phyloP scores from a whole-genome alignment of 2,329 filamentous ascomycete species.

The Lachnellula cervina region DNA sequence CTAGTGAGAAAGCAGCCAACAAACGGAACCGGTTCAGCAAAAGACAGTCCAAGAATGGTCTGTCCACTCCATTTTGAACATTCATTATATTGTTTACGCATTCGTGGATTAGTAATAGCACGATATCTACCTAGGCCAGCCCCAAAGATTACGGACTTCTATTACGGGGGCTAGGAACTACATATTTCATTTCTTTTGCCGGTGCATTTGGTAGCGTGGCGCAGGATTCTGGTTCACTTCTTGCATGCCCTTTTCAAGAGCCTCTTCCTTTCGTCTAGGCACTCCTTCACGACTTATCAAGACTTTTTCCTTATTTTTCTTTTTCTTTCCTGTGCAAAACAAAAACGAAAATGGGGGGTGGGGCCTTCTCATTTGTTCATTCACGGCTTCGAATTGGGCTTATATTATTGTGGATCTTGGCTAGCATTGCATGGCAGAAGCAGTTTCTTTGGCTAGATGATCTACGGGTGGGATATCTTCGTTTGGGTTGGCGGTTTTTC shows the following conservation, averaged over 20 bases:
- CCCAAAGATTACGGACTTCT: neutral
- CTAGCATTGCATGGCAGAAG: slow-evolving; percentile 7
- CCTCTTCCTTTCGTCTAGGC: neutral
- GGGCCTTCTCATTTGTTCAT: neutral
- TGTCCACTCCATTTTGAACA: slow-evolving; percentile 77
- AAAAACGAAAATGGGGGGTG: neutral
- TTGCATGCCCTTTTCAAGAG: slow-evolving; percentile 19
- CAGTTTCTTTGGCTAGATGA: slow-evolving; percentile 7
- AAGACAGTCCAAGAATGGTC: slow-evolving; percentile 88
- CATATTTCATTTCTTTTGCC: slow-evolving; percentile 24
- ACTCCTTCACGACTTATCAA: slow-evolving; percentile 18
- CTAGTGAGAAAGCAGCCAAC: slow-evolving; percentile 34
- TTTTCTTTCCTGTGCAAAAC: neutral
- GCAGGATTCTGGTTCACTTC: slow-evolving; percentile 27
- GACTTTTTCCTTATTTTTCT: slow-evolving; percentile 1
- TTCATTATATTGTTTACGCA: neutral
- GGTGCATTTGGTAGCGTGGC: slow-evolving; percentile 35
- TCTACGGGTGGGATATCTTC: slow-evolving; percentile 5
- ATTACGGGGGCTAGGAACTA: slow-evolving; percentile 1
- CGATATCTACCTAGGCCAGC: neutral
- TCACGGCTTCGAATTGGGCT: no score
- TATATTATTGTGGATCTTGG: slow-evolving; percentile 12
- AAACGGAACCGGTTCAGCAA: slow-evolving; percentile 77
- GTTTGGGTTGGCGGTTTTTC: neutral
- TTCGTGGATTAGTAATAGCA: neutral